phyloP scores from a whole-genome alignment of 2,329 filamentous ascomycete genomes.

The Alternaria atra region DNA sequence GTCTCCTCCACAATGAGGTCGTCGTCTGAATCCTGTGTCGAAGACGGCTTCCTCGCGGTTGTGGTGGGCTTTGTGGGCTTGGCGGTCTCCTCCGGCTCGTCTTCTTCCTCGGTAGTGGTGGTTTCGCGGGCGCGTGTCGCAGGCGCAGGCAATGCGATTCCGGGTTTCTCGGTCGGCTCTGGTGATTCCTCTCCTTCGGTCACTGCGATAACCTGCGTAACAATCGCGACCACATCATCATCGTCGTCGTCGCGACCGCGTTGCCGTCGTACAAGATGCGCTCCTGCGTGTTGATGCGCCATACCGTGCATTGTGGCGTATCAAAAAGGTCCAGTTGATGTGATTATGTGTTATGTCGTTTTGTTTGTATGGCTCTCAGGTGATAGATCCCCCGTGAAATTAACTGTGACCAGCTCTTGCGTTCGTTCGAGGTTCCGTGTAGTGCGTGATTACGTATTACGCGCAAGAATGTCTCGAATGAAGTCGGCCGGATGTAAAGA shows the following conservation, averaged over 20 bases:
- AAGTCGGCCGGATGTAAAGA: constrained; percentile 36
- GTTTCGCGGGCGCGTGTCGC: constrained; percentile 28
- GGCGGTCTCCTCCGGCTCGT: constrained; percentile 22
- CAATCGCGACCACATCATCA: constrained; percentile 20
- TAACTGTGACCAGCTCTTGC: constrained; percentile 23
- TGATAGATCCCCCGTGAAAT: not conserved
- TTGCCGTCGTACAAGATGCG: constrained; percentile 45
- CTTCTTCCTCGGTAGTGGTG: constrained; percentile 21
- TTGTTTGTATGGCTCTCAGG: not conserved
- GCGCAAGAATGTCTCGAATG: constrained; percentile 26
- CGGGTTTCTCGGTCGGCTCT: constrained; percentile 28
- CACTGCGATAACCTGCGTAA: constrained; percentile 56
- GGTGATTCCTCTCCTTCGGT: constrained; percentile 63
- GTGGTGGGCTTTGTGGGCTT: constrained; percentile 25
- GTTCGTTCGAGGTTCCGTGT: constrained; percentile 1
- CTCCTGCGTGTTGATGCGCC: constrained; percentile 35
- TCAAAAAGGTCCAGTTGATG: not conserved
- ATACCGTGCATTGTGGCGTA: constrained; percentile 24
- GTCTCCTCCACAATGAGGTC: constrained; percentile 20
- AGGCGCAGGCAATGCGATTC: constrained; percentile 28
- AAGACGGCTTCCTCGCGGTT: constrained; percentile 30
- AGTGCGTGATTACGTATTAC: constrained; percentile 36
- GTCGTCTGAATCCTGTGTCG: constrained; percentile 20
- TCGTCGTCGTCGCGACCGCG: constrained; percentile 16
- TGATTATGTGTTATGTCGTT: constrained; percentile 2